These are phyloP conservation scores for Helianthus tuberosus DNA, from an alignment of 129 eudicot species.

Conservation along the genomic window DNA sequence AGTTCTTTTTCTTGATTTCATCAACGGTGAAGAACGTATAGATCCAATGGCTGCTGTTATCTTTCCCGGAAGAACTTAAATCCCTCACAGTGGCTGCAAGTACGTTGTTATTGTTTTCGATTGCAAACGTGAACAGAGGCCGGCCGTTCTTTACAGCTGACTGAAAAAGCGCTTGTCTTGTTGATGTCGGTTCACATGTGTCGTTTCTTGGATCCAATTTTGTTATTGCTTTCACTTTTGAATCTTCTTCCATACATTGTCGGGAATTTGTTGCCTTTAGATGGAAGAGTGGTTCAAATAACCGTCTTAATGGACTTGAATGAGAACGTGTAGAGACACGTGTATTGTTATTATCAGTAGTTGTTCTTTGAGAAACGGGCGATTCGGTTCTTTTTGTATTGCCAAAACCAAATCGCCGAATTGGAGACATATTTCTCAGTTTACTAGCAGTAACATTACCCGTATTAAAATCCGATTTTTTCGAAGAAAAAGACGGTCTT, in stretches of 20 bases:
- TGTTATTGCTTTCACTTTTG: slow-evolving; percentile 18
- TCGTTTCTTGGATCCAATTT: slow-evolving; percentile 30
- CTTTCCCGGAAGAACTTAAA: slow-evolving; percentile 47
- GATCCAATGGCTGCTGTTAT: slow-evolving; percentile 48
- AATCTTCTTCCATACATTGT: slow-evolving; percentile 28
- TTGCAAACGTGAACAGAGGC: slow-evolving; percentile 36
- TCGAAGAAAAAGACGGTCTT: slow-evolving; percentile 34
- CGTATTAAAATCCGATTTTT: slow-evolving; percentile 31
- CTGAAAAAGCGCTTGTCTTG: slow-evolving; percentile 35
- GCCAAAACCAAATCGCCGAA: slow-evolving; percentile 57
- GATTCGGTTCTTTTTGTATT: slow-evolving; percentile 31
- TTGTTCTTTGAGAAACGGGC: slow-evolving; percentile 26
- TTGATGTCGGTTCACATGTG: slow-evolving; percentile 1
- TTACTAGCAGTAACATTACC: slow-evolving; percentile 36
- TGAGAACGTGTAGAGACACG: no score
- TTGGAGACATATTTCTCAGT: slow-evolving; percentile 65
- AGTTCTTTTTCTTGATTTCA: slow-evolving; percentile 73
- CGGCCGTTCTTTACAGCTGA: slow-evolving; percentile 31
- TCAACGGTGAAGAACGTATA: slow-evolving; percentile 72
- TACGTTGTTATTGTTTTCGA: slow-evolving; percentile 26
- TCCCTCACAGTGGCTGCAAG: slow-evolving; percentile 48
- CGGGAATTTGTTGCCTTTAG: slow-evolving; percentile 41
- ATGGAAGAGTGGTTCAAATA: slow-evolving; percentile 60
- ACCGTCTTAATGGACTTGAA: slow-evolving; percentile 74
- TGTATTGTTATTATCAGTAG: slow-evolving; percentile 26